These are phyloP conservation scores for Pharnaceum exiguum DNA, from an alignment of 148 eudicot genomes.

Conservation along the genomic window DNA sequence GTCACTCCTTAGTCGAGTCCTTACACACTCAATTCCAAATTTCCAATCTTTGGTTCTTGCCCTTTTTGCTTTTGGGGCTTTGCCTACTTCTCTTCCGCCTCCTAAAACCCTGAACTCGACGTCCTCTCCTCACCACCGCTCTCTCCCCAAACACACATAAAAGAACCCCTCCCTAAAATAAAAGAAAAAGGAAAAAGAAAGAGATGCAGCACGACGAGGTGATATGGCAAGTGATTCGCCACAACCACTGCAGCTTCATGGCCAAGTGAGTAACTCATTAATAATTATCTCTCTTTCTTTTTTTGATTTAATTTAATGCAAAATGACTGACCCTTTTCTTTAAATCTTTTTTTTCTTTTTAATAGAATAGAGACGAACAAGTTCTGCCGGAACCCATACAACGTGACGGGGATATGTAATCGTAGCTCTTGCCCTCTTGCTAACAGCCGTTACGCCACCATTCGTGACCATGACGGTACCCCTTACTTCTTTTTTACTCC, in stretches of 20 bases:
- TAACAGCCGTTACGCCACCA: slow-evolving; percentile 88
- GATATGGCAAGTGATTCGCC: slow-evolving; percentile 94
- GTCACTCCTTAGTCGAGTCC: too few relatives aligned
- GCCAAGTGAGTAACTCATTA: slow-evolving; percentile 64
- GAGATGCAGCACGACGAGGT: slow-evolving; percentile 98
- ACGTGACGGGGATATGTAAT: slow-evolving; percentile 89
- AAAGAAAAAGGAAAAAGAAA: neutral
- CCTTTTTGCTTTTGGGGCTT: too few relatives aligned
- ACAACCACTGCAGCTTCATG: slow-evolving; percentile 94
- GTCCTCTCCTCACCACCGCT: too few relatives aligned
- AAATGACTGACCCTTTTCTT: neutral
- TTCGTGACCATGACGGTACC: slow-evolving; percentile 80
- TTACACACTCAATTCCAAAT: too few relatives aligned
- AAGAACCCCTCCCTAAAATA: too few relatives aligned
- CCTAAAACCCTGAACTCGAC: too few relatives aligned
- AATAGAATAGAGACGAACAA: slow-evolving; percentile 75
- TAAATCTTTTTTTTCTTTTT: neutral
- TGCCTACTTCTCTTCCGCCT: too few relatives aligned
- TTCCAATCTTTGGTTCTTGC: too few relatives aligned
- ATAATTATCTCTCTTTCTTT: neutral
- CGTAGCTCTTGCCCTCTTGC: slow-evolving; percentile 99
- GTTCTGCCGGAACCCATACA: slow-evolving; percentile 91
- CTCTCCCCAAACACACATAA: too few relatives aligned
- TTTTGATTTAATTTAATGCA: neutral
- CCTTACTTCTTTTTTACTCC: neutral